Evolutionary conservation across 139 green algal species (phyloP).

Genomic region (Chlorella sp.): DNA sequence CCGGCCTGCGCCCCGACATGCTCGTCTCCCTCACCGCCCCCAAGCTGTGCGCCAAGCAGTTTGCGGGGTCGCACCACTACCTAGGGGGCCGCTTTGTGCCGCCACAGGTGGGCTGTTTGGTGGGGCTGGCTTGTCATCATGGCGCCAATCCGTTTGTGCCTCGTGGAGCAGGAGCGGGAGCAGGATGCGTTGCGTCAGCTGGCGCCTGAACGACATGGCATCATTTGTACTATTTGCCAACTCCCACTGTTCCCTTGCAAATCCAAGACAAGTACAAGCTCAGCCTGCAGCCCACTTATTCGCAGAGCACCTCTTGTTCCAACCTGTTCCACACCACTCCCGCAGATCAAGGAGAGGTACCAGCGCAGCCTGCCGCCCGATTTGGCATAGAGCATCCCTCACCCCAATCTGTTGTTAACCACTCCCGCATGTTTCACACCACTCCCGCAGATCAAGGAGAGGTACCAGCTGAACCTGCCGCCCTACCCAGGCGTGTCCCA

Average conservation of each 20-base stretch:
- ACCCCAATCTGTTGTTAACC: no score
- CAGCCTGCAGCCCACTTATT: no score
- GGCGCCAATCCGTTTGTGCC: no score
- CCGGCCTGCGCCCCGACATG: constrained; percentile 82
- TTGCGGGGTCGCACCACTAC: constrained; percentile 92
- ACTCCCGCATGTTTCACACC: neutral
- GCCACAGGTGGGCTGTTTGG: constrained; percentile 2
- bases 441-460: constrained; percentile 52
- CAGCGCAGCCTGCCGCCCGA: constrained; percentile 77
- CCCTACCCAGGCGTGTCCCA: constrained; percentile 75
- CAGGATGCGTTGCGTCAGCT: no score
- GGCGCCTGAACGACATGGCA: no score
- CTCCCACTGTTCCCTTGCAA: no score
- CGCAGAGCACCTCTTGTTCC: no score
- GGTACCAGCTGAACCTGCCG: constrained; percentile 84
- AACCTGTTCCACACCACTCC: neutral
- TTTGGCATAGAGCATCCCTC: no score
- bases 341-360: constrained; percentile 57
- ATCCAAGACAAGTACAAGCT: no score
- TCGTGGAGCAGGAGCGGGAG: no score
- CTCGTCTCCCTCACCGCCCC: constrained; percentile 96
- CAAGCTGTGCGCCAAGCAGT: constrained; percentile 84
- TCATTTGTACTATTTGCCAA: no score
- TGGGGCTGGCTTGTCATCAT: no score
- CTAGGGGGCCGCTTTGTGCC: constrained; percentile 95